phyloP scores from a whole-genome alignment of 2,329 filamentous ascomycete species.

The Epichloe coenophiala region DNA sequence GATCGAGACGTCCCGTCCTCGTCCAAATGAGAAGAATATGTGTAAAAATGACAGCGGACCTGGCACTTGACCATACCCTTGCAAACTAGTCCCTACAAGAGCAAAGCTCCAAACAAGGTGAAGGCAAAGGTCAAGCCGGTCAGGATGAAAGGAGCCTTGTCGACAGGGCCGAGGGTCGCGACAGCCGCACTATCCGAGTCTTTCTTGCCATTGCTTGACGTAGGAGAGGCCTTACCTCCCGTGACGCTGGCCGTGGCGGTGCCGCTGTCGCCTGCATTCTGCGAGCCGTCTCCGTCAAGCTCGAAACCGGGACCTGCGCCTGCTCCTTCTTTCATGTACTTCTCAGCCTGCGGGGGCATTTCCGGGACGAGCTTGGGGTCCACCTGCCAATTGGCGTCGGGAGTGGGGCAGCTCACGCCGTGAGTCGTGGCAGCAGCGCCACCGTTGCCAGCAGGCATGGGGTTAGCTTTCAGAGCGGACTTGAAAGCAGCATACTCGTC shows the following conservation, averaged over 20 bases:
- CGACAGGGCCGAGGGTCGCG: constrained; percentile 14
- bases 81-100: constrained; percentile 19
- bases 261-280: constrained; percentile 33
- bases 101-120: constrained; percentile 24
- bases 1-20: not conserved
- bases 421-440: constrained; percentile 35
- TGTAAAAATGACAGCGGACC: not conserved
- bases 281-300: constrained; percentile 38
- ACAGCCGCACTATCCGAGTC: constrained; percentile 18
- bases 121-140: constrained; percentile 22
- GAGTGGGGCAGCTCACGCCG: constrained; percentile 34
- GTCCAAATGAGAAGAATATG: constrained; percentile 4
- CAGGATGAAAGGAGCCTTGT: constrained; percentile 20
- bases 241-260: constrained; percentile 31
- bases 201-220: constrained; percentile 6
- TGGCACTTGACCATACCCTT: not conserved
- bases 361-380: constrained; percentile 35
- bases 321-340: constrained; percentile 41
- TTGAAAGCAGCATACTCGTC: constrained; percentile 48
- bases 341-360: constrained; percentile 35
- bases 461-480: constrained; percentile 31
- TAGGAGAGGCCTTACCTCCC: constrained; percentile 18
- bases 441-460: constrained; percentile 36
- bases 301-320: constrained; percentile 39
- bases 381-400: constrained; percentile 36